phyloP scores from a whole-genome alignment of 805 yeast genomes.

The Yarrowia phangngaensis region DNA sequence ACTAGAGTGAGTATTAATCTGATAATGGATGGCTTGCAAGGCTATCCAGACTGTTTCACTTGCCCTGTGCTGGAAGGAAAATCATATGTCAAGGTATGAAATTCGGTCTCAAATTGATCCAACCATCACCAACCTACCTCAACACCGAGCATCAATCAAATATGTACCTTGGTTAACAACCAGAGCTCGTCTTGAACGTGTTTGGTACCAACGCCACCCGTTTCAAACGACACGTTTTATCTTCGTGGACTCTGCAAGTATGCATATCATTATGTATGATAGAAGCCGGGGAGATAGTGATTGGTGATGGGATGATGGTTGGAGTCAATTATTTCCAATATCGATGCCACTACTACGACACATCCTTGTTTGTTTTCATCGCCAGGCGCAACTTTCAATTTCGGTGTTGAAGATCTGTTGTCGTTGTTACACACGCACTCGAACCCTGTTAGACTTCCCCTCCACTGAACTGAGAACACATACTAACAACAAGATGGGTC shows the following conservation, averaged over 20 bases:
- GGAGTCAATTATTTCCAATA: background rate
- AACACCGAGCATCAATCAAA: background rate
- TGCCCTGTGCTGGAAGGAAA: background rate
- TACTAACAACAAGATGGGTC: constrained; percentile 63
- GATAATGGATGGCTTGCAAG: constrained; percentile 15
- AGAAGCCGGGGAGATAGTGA: constrained; percentile 1
- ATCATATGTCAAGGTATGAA: constrained; percentile 12
- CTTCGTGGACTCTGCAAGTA: constrained; percentile 16
- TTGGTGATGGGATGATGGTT: background rate
- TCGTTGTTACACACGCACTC: too few relatives aligned
- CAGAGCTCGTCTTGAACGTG: too few relatives aligned
- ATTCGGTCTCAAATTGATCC: too few relatives aligned
- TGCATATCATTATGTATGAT: constrained; percentile 25
- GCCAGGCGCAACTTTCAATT: too few relatives aligned
- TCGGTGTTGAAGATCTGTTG: too few relatives aligned
- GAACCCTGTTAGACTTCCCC: constrained; percentile 25
- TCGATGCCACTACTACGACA: background rate
- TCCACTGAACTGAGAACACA: constrained; percentile 15
- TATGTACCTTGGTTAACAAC: too few relatives aligned
- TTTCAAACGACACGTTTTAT: constrained; percentile 25
- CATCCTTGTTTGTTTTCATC: too few relatives aligned
- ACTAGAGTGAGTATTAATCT: constrained; percentile 25
- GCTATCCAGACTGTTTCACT: too few relatives aligned
- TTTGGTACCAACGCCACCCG: constrained; percentile 25
- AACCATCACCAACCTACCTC: constrained; percentile 8